phyloP scores from a whole-genome alignment of 1,284 basidiomycete species.

The Irpex sp. region DNA sequence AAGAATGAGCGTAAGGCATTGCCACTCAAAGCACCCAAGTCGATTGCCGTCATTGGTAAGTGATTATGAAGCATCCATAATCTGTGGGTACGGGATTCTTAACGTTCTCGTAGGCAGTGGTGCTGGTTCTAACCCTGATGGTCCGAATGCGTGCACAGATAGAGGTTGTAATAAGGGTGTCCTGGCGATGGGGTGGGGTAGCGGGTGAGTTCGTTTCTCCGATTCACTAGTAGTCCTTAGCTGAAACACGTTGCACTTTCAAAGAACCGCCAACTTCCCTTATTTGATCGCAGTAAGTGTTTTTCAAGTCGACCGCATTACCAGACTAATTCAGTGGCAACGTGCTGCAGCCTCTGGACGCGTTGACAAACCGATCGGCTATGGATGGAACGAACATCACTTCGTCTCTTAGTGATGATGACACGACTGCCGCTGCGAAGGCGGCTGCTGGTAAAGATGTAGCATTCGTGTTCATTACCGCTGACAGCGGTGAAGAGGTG shows the following conservation, averaged over 20 bases:
- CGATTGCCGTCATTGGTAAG: slow-evolving; percentile 69
- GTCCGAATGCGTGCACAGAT: slow-evolving; percentile 31
- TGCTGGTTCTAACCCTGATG: slow-evolving; percentile 15
- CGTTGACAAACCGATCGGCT: slow-evolving; percentile 50
- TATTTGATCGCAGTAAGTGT: slow-evolving; percentile 45
- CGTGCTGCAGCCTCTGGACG: slow-evolving; percentile 49
- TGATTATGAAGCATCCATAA: background rate
- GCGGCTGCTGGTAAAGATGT: slow-evolving; percentile 30
- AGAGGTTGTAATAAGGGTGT: slow-evolving; percentile 39
- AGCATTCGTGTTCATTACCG: slow-evolving; percentile 62
- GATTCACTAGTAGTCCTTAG: too few relatives aligned
- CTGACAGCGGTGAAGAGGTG: slow-evolving; percentile 58
- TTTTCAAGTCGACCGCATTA: slow-evolving; percentile 23
- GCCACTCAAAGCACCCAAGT: slow-evolving; percentile 62
- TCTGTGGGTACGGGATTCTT: background rate
- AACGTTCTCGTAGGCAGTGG: slow-evolving; percentile 58
- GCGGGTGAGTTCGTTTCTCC: slow-evolving; percentile 40
- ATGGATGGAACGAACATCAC: slow-evolving; percentile 53
- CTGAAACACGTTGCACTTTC: background rate
- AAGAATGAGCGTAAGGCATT: slow-evolving; percentile 72
- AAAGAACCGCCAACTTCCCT: slow-evolving; percentile 39
- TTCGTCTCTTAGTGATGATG: slow-evolving; percentile 66
- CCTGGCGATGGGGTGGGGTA: slow-evolving; percentile 70
- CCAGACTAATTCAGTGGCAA: too few relatives aligned
- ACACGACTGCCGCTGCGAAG: slow-evolving; percentile 51